Base-by-base conservation (phyloP, 176 grass and related monocot genomes). In the Triticum urartu region DNA sequence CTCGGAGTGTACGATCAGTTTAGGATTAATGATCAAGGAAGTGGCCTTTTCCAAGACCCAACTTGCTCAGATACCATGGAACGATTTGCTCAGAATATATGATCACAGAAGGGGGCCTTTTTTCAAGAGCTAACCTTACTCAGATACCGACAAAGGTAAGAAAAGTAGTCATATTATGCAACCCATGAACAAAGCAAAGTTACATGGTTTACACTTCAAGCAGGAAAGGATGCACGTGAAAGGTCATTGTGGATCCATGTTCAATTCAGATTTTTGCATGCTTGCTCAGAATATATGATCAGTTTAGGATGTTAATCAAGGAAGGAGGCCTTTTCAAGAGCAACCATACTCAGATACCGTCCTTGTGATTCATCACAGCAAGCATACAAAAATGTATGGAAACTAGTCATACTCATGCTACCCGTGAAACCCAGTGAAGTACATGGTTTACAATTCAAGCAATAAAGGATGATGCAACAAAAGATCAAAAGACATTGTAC, bases 21-120 rank as follows among this genome's bases (percentile, higher is more conserved):
- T 64, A 70, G 73, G 50, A 63, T 84, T 54, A 72, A 79, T 20
- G 20, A 88, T 84, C 74, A 79, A 84, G 14, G n/a, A 83, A 77
- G 3, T 43, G 59, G 62, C 15, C 22, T 78, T 45, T 43, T 43
- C 40, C 40, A 6, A 18, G 45, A 32, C 0, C 33, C 14, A 43
- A 11, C 64, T 8, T 65, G 17, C 64, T 67, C 32, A 68, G 32
- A 35, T 68, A 68, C 30, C 45, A 47, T 47, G 43, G 43, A 47
- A 47, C 12, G 45, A 11, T 47, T 47, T 4, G 45, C 9, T 70
- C 18, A n/a, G 34, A 70, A 70, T 20, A 70, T 70, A 70, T 70
- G 38, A 72, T 43, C 84, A 62, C 5, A 2, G 8, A 15, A 42
- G 50, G 84, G 22, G 47, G 10, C 56, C 45, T 21, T 68, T 81